Evolutionary conservation across 139 green algal species (phyloP), one percentile per base, ranked within the genome.

Genomic region (Tetraselmis striata): DNA sequence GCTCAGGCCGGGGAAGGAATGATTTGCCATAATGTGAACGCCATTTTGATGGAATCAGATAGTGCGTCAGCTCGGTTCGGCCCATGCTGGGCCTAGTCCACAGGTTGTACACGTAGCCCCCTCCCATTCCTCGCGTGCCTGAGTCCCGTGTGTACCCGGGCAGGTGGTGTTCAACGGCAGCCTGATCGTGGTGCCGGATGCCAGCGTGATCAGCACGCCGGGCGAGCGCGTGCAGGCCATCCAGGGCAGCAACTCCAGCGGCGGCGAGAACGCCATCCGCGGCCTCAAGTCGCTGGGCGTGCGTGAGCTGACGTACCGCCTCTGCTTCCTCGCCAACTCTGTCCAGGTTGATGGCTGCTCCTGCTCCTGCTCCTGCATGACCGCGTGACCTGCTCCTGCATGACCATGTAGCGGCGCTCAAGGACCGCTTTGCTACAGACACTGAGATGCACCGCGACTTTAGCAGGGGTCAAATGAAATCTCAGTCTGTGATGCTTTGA

Each of bases 171-270:
- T 99, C 83, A 95, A 92, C 0, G 97, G 97, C 59, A 92, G 83
- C n/a, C 88, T 99, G 82, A 92, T 98, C 77, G 97, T 97, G 29
- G 94, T 99, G 67, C 97, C 97, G 1, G 97, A 99, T 77, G 91
- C 98, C 25, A 90, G 90, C 1, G 90, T 92, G 0, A 83, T 98
- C 29, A 77, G 79, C 27, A 80, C 82, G 24, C 83, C 92, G 0
- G 90, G 90, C 22, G 88, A 93, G 79, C 82, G 85, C 32, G 29
- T 91, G 2, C 77, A 90, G 81, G 77, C 86, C 26, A 67, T 45
- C 78, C 81, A 85, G 78, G 28, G 58, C 32, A 31, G 23, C 1
- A 31, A 28, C 25, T 24, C 82, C n/a, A 1, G 27, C 31, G 79
- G 27, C 31, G 86, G 88, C 11, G 88, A 93, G 79, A 67, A 67